Evolutionary conservation across 2,329 filamentous ascomycete species (phyloP), one percentile per base, ranked within the genome.

Genomic region (Talaromyces verruculosus): DNA sequence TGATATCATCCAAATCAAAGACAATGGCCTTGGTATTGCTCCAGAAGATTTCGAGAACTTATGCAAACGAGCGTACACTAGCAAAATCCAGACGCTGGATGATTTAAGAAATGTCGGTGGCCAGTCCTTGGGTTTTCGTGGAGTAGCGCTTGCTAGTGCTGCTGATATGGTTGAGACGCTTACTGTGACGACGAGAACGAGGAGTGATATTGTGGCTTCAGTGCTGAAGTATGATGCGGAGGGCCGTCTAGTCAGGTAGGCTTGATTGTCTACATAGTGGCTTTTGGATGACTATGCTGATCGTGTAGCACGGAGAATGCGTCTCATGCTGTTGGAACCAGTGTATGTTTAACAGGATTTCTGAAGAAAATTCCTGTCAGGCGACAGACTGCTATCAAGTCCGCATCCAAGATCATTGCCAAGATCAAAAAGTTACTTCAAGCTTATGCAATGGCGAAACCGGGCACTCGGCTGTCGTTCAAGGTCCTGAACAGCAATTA

Each of bases 21-120:
- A 88, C 74, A 89, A 89, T 74, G 88, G 88, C 7, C 82, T 84
- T 70, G 88, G 88, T 2, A 87, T 90, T 67, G 76, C 82, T 2
- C 76, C 82, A 1, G 81, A 83, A 43, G 87, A 89, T 73, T 80
- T 87, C 49, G 72, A 76, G 1, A 70, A 86, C 45, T 81, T 88
- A 19, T 87, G 87, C 69, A 84, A 81, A 68, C 82, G 84, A 61
- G 82, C 86, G 68, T 88, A 82, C 70, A 90, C 88, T 0, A 89
- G 87, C 77, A 90, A 90, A 76, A 87, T 90, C 59, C 77, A 79
- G 47, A 81, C 83, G 28, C 78, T 86, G 58, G 79, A 84, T 1
- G 87, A 90, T 68, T 75, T 89, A 55, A 80, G 76, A 65, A 77
- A 79, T 25, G 73, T 89, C 19, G 85, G 86, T 35, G 83, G 86